phyloP scores from a whole-genome alignment of 495 filamentous ascomycete genomes.

The Hypoxylon fuscum region DNA sequence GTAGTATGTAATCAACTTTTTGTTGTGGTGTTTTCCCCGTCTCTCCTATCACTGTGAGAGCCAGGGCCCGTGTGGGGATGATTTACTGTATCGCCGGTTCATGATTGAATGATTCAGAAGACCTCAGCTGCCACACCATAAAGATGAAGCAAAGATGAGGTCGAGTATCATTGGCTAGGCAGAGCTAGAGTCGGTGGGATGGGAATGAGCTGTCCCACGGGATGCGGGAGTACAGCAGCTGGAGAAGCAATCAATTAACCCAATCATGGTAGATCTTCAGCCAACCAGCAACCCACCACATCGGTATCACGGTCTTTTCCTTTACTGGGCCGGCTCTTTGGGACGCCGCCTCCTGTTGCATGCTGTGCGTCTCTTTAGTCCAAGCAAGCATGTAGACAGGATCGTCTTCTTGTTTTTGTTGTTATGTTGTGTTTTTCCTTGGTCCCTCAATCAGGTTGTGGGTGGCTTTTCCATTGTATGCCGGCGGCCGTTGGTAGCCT shows the following conservation, averaged over 20 bases:
- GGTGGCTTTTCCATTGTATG: constrained; percentile 24
- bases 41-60: not conserved
- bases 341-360: constrained; percentile 31
- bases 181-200: constrained; percentile 35
- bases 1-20: constrained; percentile 1
- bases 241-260: constrained; percentile 36
- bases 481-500: constrained; percentile 33
- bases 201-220: constrained; percentile 39
- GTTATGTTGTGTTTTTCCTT: constrained; percentile 17
- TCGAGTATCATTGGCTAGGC: constrained; percentile 29
- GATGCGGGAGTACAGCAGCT: constrained; percentile 41
- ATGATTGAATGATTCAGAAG: constrained; percentile 28
- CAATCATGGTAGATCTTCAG: constrained; percentile 28
- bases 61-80: constrained; percentile 11
- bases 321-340: constrained; percentile 35
- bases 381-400: constrained; percentile 18
- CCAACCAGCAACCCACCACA: constrained; percentile 35
- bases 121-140: constrained; percentile 31
- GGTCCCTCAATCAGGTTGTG: constrained; percentile 15
- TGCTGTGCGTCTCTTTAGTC: constrained; percentile 23
- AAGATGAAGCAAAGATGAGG: constrained; percentile 39
- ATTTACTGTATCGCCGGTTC: constrained; percentile 13
- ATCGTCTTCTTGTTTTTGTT: constrained; percentile 19
- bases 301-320: constrained; percentile 33
- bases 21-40: not conserved